Percentiles rank a stretch among this genome's conserved stretches.
Conservation (phyloP, 1,284 basidiomycete species). For the Leccinum pallidistipes region DNA sequence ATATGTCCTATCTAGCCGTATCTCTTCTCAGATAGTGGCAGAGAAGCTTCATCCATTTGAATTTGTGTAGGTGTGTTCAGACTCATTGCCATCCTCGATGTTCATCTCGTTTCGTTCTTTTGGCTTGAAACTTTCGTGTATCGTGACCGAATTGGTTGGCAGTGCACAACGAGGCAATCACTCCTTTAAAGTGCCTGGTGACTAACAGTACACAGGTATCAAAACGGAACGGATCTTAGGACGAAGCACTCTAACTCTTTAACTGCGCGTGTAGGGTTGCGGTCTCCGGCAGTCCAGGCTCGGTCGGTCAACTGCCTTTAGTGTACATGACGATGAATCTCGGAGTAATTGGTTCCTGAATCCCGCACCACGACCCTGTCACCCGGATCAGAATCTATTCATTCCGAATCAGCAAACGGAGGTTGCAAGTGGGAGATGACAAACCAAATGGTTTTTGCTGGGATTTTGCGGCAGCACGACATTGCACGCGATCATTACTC, state of each 20-base stretch:
- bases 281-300: conserved; percentile 19
- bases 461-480: conserved; percentile 41
- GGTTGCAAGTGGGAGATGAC: conserved; percentile 25
- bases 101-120: conserved; percentile 17
- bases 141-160: conserved; percentile 21
- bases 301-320: conserved; percentile 27
- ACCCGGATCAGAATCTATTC: conserved; percentile 31
- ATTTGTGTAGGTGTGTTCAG: conserved; percentile 18
- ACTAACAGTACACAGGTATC: conserved; percentile 19
- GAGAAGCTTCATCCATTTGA: conserved; percentile 32
- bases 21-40: conserved; percentile 22
- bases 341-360: conserved; percentile 32
- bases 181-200: conserved; percentile 16
- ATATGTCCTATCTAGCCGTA: conserved; percentile 14
- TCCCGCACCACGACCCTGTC: conserved; percentile 35
- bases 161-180: conserved; percentile 30
- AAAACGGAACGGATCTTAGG: conserved; percentile 26
- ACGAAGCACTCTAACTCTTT: conserved; percentile 26
- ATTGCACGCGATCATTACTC: conserved; percentile 60
- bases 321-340: conserved; percentile 38
- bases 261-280: conserved; percentile 19
- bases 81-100: conserved; percentile 32
- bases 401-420: conserved; percentile 32
- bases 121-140: conserved; percentile 14
- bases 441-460: conserved; percentile 30